Conservation (phyloP, 768 basidiomycete species). For the Polyporus arcularius region DNA sequence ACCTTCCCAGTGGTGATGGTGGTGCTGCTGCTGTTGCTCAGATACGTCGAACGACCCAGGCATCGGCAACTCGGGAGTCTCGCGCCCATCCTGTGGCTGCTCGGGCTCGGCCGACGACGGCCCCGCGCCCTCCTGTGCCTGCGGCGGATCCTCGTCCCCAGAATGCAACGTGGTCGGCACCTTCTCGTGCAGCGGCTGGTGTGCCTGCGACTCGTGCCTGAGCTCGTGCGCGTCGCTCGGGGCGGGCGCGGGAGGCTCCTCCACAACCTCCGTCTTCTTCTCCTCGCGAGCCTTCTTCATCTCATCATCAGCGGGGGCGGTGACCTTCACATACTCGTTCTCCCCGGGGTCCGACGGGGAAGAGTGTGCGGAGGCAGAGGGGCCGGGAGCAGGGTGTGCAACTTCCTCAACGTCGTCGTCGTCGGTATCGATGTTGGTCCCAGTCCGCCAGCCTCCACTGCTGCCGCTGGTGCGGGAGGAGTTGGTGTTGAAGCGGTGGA, state of each 20-base stretch:
- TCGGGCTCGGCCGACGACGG: background rate
- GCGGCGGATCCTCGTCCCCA: background rate
- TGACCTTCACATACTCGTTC: conserved; percentile 46
- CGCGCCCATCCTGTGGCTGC: conserved; percentile 4
- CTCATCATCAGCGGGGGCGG: conserved; percentile 30
- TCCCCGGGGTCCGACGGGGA: conserved; percentile 33
- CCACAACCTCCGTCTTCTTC: background rate
- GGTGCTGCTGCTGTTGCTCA: conserved; percentile 10
- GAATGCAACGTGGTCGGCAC: conserved; percentile 20
- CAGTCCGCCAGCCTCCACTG: conserved; percentile 36
- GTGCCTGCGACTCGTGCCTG: conserved; percentile 26
- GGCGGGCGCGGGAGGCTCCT: conserved; percentile 1
- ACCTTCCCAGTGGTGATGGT: conserved; percentile 16
- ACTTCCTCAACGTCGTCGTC: conserved; percentile 33
- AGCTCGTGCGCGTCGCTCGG: conserved; percentile 24
- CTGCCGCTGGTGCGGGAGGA: conserved; percentile 20
- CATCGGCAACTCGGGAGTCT: conserved; percentile 37
- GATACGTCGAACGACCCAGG: conserved; percentile 52
- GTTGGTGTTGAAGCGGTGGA: conserved; percentile 30
- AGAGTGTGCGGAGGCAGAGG: conserved; percentile 1
- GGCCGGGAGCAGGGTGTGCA: conserved; percentile 17
- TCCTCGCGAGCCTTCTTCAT: background rate
- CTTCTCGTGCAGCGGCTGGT: conserved; percentile 25
- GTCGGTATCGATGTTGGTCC: conserved; percentile 33
- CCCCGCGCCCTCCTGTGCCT: conserved; percentile 1